These are phyloP conservation scores for Angophora floribunda DNA, from an alignment of 345 rosid genomes.

Conservation along the genomic window DNA sequence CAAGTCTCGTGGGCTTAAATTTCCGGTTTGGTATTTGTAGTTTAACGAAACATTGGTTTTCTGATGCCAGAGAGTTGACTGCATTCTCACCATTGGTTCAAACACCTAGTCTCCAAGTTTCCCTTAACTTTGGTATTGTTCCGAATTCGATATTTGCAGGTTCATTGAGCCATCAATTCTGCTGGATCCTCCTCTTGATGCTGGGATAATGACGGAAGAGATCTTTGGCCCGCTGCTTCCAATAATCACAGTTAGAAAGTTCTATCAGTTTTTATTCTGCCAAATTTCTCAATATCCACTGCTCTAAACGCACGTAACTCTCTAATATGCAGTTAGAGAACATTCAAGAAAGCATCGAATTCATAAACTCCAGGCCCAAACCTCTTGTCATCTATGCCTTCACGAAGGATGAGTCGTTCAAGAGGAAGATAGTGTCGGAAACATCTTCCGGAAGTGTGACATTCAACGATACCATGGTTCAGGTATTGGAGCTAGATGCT, in stretches of 20 bases:
- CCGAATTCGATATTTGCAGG: slow-evolving; percentile 10
- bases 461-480: slow-evolving; percentile 68
- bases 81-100: not conserved
- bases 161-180: slow-evolving; percentile 57
- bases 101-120: not conserved
- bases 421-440: slow-evolving; percentile 38
- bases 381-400: slow-evolving; percentile 54
- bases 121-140: not conserved
- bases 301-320: not conserved
- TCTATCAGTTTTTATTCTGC: not conserved
- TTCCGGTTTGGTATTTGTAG: not conserved
- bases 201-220: slow-evolving; percentile 52
- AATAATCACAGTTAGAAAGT: slow-evolving; percentile 36
- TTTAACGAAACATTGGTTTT: not conserved
- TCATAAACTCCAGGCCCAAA: slow-evolving; percentile 44
- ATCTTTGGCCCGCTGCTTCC: slow-evolving; percentile 71
- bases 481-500: slow-evolving; percentile 19
- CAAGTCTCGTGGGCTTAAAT: not conserved
- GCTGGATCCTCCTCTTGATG: slow-evolving; percentile 56
- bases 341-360: slow-evolving; percentile 44
- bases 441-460: slow-evolving; percentile 70
- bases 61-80: not conserved
- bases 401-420: slow-evolving; percentile 53
- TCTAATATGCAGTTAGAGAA: slow-evolving; percentile 24
- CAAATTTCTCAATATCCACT: not conserved